Base-by-base conservation (phyloP, 768 basidiomycete genomes). In the Hericium alpestre region DNA sequence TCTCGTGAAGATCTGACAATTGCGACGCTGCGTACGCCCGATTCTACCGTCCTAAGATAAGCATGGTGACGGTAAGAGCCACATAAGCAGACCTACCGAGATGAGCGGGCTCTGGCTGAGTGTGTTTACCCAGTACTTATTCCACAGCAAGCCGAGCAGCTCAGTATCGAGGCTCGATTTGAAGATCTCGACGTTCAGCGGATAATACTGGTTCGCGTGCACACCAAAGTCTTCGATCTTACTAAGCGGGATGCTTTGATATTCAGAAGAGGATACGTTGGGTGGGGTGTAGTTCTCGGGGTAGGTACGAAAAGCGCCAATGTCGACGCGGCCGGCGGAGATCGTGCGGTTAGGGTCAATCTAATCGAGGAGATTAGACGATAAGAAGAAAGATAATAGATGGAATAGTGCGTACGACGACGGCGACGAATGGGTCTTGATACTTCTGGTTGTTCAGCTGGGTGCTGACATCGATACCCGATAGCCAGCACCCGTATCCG, bases 181-280 rank as follows among this genome's bases (percentile, higher is more conserved):
- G 82, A 96, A 99, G 54, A 97, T 87, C 67, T 93, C 86, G 16
- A 99, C 87, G 37, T 95, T 93, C 13, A 99, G 78, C 22, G 82
- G 88, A 69, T 99, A 99, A 69, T 99, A 99, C 59, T 91, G 86
- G 65, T 90, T 90, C 38, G 95, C 93, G 65, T 99, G 96, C 4
- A 97, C 96, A 69, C 96, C 96, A 66, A 99, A 99, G 69, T 99
- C 96, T 70, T 98, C 96, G 58, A 99, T 94, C 76, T 99, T 99
- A 75, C 80, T 84, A 40, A 96, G 79, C 0, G 96, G 96, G 64
- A 98, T 97, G 51, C 90, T 93, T 69, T 99, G 95, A 65, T 97
- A 97, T 69, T 94, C 89, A 23, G 89, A 88, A 2, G 84, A 70
- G 1, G 80, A 72, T 1, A 76, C 77, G 51, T 74, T 71, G 0